Conservation (phyloP, 768 basidiomycete genomes). For the Lenzites betulinus region DNA sequence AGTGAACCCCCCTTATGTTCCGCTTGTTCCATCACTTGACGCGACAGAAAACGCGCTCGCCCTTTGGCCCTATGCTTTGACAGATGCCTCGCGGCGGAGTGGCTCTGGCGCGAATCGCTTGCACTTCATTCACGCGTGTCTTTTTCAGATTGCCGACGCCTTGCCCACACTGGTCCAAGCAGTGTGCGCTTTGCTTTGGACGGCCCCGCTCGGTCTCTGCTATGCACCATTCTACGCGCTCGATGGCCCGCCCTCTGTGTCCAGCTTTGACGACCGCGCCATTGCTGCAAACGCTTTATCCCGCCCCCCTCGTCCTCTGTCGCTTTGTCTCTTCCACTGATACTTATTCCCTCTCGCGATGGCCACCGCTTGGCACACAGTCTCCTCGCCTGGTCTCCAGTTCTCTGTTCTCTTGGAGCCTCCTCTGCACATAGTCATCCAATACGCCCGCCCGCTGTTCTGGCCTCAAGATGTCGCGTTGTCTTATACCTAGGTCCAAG, state of each 20-base stretch:
- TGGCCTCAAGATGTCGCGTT: neutral
- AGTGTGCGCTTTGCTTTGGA: neutral
- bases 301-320: neutral
- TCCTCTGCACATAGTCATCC: neutral
- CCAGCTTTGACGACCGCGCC: neutral
- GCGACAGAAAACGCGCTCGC: neutral
- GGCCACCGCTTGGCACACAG: neutral
- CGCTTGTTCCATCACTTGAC: neutral
- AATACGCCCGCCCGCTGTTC: neutral
- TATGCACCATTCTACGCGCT: neutral
- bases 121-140: too few species aligned
- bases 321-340: neutral
- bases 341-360: neutral
- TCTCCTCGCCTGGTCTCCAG: neutral
- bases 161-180: neutral
- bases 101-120: too few species aligned
- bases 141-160: neutral
- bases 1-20: neutral
- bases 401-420: neutral
- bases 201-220: neutral
- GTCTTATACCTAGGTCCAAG: neutral
- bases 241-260: neutral
- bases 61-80: conserved; percentile 6
- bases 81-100: neutral
- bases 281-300: conserved; percentile 1